These are phyloP conservation scores for Zizania palustris DNA, from an alignment of 202 grass and related monocot species.

Conservation along the genomic window DNA sequence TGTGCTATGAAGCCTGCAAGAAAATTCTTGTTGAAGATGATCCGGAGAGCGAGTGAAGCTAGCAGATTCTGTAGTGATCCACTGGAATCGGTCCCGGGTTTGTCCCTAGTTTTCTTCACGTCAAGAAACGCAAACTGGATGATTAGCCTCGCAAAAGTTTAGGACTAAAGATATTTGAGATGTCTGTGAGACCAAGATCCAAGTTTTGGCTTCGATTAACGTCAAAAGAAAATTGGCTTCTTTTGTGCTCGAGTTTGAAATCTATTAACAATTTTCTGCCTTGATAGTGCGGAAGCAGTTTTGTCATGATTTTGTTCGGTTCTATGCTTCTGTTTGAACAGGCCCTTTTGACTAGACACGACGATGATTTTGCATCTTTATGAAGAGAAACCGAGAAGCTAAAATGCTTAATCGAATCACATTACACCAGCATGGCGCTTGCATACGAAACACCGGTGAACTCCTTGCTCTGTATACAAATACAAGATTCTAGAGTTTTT, in stretches of 20 bases:
- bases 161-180: conserved; percentile 36
- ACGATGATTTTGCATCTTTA: too few relatives aligned
- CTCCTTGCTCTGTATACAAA: too few relatives aligned
- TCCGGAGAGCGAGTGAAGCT: conserved; percentile 38
- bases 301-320: conserved; percentile 14
- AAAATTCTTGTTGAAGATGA: conserved; percentile 75
- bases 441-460: too few relatives aligned
- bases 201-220: conserved; percentile 39
- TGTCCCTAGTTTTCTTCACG: conserved; percentile 7
- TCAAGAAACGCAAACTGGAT: conserved; percentile 13
- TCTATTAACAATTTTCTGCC: conserved; percentile 21
- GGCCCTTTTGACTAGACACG: too few relatives aligned
- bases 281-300: conserved; percentile 38
- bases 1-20: conserved; percentile 97
- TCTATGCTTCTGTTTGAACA: background rate
- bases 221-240: background rate
- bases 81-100: too few relatives aligned
- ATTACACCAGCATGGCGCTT: too few relatives aligned
- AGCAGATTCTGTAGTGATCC: too few relatives aligned
- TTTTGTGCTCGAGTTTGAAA: conserved; percentile 32
- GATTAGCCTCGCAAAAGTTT: conserved; percentile 23
- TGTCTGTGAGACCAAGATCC: conserved; percentile 38
- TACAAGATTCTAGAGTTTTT: too few relatives aligned
- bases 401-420: too few relatives aligned
- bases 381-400: too few relatives aligned